Evolutionary conservation across 495 filamentous ascomycete genomes (phyloP).

Genomic region (Neurospora sp.): DNA sequence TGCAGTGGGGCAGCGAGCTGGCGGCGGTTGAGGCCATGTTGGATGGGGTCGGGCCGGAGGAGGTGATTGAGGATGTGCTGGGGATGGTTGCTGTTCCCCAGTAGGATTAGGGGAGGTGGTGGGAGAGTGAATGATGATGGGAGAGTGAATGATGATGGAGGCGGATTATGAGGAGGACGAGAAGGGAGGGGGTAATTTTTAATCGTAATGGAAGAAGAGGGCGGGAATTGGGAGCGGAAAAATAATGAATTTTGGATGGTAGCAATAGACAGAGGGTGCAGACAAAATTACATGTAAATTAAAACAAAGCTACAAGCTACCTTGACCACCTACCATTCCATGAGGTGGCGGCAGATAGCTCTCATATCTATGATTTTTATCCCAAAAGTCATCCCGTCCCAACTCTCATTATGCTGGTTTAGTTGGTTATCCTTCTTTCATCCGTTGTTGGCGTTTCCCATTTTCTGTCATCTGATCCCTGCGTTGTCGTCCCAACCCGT

Average conservation of each 20-base stretch:
- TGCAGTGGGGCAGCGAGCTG: slow-evolving; percentile 85
- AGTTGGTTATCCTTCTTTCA: neutral
- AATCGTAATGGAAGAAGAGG: neutral
- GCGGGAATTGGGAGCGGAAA: no score
- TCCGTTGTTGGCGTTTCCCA: neutral
- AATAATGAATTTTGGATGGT: neutral
- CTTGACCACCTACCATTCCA: neutral
- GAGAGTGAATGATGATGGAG: neutral
- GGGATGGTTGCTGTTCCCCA: slow-evolving; percentile 58
- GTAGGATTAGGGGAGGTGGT: slow-evolving; percentile 20
- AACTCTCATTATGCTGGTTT: neutral
- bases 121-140: neutral
- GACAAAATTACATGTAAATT: neutral
- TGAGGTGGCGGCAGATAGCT: neutral
- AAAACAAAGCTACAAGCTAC: neutral
- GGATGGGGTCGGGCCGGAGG: slow-evolving; percentile 58
- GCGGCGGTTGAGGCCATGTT: slow-evolving; percentile 55
- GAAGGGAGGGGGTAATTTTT: neutral
- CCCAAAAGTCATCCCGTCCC: neutral
- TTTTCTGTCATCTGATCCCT: neutral
- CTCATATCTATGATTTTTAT: neutral
- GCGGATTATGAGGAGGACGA: neutral
- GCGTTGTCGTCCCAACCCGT: neutral
- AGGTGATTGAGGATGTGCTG: slow-evolving; percentile 77
- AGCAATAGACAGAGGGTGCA: neutral